Percentiles rank a stretch among this genome's conserved stretches.
These are phyloP conservation scores for Anisodus acutangulus DNA, from an alignment of 257 asterid genomes.

Conservation along the genomic window DNA sequence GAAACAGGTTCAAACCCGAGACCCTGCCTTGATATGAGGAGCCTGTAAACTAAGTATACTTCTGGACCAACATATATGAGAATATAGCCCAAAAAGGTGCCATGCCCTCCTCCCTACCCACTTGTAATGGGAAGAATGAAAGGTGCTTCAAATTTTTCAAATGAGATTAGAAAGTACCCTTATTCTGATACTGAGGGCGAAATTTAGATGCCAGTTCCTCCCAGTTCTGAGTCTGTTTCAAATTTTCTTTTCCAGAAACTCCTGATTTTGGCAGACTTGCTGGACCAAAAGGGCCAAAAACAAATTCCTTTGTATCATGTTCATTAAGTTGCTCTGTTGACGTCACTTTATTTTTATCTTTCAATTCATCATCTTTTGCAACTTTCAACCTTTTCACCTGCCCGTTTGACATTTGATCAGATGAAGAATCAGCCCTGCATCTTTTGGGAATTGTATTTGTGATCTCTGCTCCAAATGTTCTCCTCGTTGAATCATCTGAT, in stretches of 20 bases:
- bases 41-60: background rate
- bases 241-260: conserved; percentile 40
- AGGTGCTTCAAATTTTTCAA: conserved; percentile 4
- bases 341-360: conserved; percentile 24
- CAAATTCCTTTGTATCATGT: conserved; percentile 50
- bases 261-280: conserved; percentile 36
- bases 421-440: conserved; percentile 45
- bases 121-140: background rate
- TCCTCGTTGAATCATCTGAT: conserved; percentile 47
- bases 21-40: background rate
- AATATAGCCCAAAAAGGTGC: background rate
- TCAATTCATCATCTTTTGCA: conserved; percentile 24
- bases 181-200: conserved; percentile 60
- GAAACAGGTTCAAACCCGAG: background rate
- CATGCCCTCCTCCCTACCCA: background rate
- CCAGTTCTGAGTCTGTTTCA: conserved; percentile 41
- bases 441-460: conserved; percentile 51
- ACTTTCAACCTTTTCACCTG: conserved; percentile 35
- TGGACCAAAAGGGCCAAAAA: conserved; percentile 69
- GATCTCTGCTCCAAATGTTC: conserved; percentile 67
- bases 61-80: conserved; percentile 18
- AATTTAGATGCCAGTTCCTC: conserved; percentile 45
- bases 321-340: conserved; percentile 44
- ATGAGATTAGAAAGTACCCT: conserved; percentile 48
- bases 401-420: conserved; percentile 37